These are phyloP conservation scores for Daldinia concentrica DNA, from an alignment of 495 filamentous ascomycete genomes.

Conservation along the genomic window DNA sequence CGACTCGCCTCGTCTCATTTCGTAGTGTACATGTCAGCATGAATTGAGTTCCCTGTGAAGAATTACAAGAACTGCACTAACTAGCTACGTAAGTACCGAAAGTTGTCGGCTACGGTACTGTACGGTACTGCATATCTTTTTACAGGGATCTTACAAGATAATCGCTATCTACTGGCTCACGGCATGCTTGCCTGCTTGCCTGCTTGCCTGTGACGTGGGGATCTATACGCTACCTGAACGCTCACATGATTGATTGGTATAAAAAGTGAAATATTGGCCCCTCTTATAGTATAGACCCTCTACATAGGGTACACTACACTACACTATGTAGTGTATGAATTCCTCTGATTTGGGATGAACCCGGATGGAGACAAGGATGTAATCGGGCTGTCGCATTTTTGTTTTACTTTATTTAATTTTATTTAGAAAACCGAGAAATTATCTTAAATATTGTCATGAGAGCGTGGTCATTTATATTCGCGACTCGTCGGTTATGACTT, in stretches of 20 bases:
- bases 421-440: not conserved
- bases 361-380: constrained; percentile 15
- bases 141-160: constrained; percentile 11
- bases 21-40: not conserved
- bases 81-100: not conserved
- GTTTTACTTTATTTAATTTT: not conserved
- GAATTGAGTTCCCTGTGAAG: constrained; percentile 4
- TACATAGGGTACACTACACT: no score
- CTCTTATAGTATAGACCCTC: no score
- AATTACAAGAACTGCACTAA: not conserved
- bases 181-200: constrained; percentile 12
- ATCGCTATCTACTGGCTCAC: constrained; percentile 17
- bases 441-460: not conserved
- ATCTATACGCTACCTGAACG: constrained; percentile 10
- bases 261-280: constrained; percentile 24
- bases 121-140: constrained; percentile 7
- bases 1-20: constrained; percentile 1
- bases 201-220: constrained; percentile 32
- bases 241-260: constrained; percentile 34
- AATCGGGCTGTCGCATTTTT: not conserved
- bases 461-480: not conserved
- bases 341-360: constrained; percentile 28
- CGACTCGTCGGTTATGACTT: not conserved
- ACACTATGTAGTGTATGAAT: no score
- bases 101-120: constrained; percentile 8